Percentiles rank a stretch among this genome's conserved stretches.
These are phyloP conservation scores for Trichoderma sp. DNA, from an alignment of 2,329 filamentous ascomycete species.

Conservation along the genomic window DNA sequence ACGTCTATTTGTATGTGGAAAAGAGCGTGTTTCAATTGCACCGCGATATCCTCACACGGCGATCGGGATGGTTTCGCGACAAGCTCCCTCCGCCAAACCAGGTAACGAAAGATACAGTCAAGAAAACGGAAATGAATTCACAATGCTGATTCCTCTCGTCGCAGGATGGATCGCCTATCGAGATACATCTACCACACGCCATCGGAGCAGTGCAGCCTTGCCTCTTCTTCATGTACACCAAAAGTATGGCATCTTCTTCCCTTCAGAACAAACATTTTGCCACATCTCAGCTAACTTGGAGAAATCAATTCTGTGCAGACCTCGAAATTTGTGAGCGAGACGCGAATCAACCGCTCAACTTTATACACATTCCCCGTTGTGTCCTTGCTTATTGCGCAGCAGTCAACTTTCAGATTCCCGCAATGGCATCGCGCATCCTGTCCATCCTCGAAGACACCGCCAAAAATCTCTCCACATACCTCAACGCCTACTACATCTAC, in stretches of 20 bases:
- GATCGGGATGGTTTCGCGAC: constrained; percentile 37
- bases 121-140: background rate
- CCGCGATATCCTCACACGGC: constrained; percentile 34
- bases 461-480: constrained; percentile 25
- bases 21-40: constrained; percentile 32
- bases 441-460: constrained; percentile 30
- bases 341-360: constrained; percentile 26
- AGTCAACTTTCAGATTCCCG: constrained; percentile 30
- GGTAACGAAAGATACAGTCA: constrained; percentile 22
- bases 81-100: constrained; percentile 31
- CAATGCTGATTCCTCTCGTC: background rate
- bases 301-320: constrained; percentile 20
- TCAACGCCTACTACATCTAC: constrained; percentile 23
- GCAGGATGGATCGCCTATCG: constrained; percentile 32
- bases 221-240: constrained; percentile 38
- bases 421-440: constrained; percentile 31
- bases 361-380: constrained; percentile 34
- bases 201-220: constrained; percentile 31
- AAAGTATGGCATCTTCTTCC: constrained; percentile 33
- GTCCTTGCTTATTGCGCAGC: constrained; percentile 35
- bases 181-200: constrained; percentile 28
- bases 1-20: constrained; percentile 32
- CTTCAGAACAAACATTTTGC: background rate
- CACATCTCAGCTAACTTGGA: background rate
- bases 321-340: constrained; percentile 33